phyloP scores from a whole-genome alignment of 768 basidiomycete species.

The Boletellus sp. region DNA sequence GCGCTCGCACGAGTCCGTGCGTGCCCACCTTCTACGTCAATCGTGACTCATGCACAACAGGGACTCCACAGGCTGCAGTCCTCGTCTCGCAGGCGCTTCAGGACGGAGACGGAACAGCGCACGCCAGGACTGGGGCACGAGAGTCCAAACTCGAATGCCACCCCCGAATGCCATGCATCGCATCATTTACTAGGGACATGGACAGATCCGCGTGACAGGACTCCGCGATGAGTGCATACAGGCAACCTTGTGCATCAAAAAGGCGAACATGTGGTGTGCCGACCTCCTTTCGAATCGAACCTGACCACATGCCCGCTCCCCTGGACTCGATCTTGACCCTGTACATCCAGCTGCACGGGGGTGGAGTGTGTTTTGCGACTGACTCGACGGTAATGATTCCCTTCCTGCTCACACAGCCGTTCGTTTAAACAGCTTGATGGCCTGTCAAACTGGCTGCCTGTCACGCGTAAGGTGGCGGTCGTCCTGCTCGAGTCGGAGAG shows the following conservation, averaged over 20 bases:
- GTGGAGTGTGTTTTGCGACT: constrained; percentile 31
- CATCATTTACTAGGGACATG: constrained; percentile 28
- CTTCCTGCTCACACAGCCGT: constrained; percentile 9
- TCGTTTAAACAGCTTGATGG: constrained; percentile 27
- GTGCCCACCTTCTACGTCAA: background rate
- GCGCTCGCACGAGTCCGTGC: constrained; percentile 28
- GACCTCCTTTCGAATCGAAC: constrained; percentile 17
- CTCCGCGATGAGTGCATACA: constrained; percentile 28
- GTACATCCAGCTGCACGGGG: constrained; percentile 26
- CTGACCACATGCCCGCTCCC: constrained; percentile 15
- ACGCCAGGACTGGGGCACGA: constrained; percentile 9
- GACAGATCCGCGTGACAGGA: constrained; percentile 20
- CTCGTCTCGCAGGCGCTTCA: constrained; percentile 31
- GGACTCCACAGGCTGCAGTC: constrained; percentile 15
- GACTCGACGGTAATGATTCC: constrained; percentile 1
- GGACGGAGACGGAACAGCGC: constrained; percentile 28
- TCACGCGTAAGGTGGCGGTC: constrained; percentile 23
- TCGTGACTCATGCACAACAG: background rate
- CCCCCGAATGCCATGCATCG: constrained; percentile 21
- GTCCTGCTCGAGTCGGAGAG: constrained; percentile 21
- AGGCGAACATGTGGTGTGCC: constrained; percentile 31
- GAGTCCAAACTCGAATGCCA: constrained; percentile 15
- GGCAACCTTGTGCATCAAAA: constrained; percentile 37
- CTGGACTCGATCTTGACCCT: constrained; percentile 27
- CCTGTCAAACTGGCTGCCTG: constrained; percentile 32